phyloP scores from a whole-genome alignment of 2,329 filamentous ascomycete species.

The Thielaviopsis musarum region DNA sequence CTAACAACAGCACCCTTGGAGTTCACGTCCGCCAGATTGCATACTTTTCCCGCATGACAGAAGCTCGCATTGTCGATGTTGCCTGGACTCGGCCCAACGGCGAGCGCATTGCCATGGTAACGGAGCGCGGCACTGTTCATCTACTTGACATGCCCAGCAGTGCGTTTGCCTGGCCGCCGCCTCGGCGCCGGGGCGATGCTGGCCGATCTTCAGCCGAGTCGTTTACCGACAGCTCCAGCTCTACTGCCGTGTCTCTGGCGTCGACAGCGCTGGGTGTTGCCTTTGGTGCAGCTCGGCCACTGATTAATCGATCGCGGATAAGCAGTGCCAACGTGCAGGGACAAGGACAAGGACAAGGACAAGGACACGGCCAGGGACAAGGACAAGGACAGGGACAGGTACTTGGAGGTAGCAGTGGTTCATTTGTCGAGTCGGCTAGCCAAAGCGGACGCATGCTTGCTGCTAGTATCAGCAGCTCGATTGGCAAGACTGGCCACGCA shows the following conservation, averaged over 20 bases:
- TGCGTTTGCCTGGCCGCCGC: slow-evolving; percentile 77
- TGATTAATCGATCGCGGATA: slow-evolving; percentile 38
- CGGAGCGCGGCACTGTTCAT: slow-evolving; percentile 88
- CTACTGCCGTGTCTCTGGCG: slow-evolving; percentile 48
- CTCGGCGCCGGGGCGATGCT: slow-evolving; percentile 31
- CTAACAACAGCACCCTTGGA: slow-evolving; percentile 23
- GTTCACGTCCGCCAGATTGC: slow-evolving; percentile 66
- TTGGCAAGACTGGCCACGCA: slow-evolving; percentile 54
- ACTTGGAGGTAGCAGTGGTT: slow-evolving; percentile 5
- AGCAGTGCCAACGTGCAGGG: slow-evolving; percentile 26
- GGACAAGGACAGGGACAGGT: neutral
- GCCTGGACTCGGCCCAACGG: slow-evolving; percentile 71
- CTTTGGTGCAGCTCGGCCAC: slow-evolving; percentile 47
- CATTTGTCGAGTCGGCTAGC: slow-evolving; percentile 35
- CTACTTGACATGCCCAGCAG: slow-evolving; percentile 71
- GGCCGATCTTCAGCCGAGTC: slow-evolving; percentile 25
- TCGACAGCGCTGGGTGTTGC: slow-evolving; percentile 55
- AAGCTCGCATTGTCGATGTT: slow-evolving; percentile 79
- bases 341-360: neutral
- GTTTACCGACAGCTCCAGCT: slow-evolving; percentile 27
- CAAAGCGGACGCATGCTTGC: slow-evolving; percentile 58
- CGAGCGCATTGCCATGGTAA: slow-evolving; percentile 74
- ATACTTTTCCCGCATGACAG: slow-evolving; percentile 79
- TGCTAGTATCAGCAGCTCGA: slow-evolving; percentile 55
- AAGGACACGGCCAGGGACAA: no score